These are phyloP conservation scores for Aspergillus tanneri DNA, from an alignment of 2,329 filamentous ascomycete genomes.

Conservation along the genomic window DNA sequence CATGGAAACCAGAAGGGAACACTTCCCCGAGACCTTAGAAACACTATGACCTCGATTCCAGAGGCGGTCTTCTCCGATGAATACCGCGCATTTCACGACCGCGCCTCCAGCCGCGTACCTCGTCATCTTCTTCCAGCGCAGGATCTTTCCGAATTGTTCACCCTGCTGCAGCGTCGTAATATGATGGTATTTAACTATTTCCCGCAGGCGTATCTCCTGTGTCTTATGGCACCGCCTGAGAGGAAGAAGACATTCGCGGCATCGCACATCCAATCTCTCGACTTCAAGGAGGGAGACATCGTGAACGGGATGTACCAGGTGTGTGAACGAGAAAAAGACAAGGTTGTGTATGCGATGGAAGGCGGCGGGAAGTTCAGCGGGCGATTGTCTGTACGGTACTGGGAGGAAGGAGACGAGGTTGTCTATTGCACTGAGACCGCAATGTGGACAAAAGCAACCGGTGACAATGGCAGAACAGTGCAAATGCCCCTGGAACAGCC, in stretches of 20 bases:
- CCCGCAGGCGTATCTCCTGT: constrained; percentile 32
- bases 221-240: constrained; percentile 18
- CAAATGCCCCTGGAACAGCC: constrained; percentile 32
- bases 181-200: constrained; percentile 35
- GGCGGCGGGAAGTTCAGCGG: constrained; percentile 20
- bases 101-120: constrained; percentile 21
- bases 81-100: constrained; percentile 26
- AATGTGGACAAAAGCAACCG: constrained; percentile 30
- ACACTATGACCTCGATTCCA: constrained; percentile 27
- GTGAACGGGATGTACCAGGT: constrained; percentile 36
- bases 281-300: constrained; percentile 32
- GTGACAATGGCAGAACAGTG: background rate
- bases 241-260: constrained; percentile 26
- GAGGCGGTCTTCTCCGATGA: constrained; percentile 17
- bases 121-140: constrained; percentile 21
- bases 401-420: constrained; percentile 16
- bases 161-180: constrained; percentile 33
- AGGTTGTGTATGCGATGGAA: constrained; percentile 35
- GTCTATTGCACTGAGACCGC: constrained; percentile 31
- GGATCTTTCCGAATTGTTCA: constrained; percentile 24
- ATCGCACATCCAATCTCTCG: constrained; percentile 25
- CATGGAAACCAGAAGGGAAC: constrained; percentile 21
- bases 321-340: constrained; percentile 19
- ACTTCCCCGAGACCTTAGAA: constrained; percentile 14
- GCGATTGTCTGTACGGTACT: constrained; percentile 27